Base-by-base conservation (phyloP, 2,329 filamentous ascomycete genomes). In the Thermothelomyces thermophilus region DNA sequence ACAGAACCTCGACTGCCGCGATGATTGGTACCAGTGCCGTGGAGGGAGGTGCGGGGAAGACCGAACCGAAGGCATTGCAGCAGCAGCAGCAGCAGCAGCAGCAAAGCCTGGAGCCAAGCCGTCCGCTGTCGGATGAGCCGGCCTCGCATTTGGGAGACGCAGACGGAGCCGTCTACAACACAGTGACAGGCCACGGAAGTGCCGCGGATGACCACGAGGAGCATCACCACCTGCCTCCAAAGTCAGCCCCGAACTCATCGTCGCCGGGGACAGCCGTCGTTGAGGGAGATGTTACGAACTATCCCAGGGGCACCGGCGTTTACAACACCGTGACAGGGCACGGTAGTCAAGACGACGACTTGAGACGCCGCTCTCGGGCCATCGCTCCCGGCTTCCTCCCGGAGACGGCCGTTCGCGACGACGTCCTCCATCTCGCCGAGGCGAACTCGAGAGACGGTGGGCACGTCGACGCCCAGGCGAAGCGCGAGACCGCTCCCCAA, bases 101-200 rank as follows among this genome's bases (percentile, higher is more conserved):
- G n/a, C n/a, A n/a, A n/a, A n/a, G n/a, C n/a, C n/a, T n/a, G n/a
- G n/a, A n/a, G n/a, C n/a, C n/a, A n/a, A 26, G 28, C 34, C 17
- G 34, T n/a, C n/a, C n/a, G n/a, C n/a, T 33, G 14, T n/a, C 31
- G 13, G 11, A 33, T 33, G 17, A 35, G 2, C 16, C 47, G 2
- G 19, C 58, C 2, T 54, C 57, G 5, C 59, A 60, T 51, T 59
- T 58, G 58, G 58, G 59, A 24, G 37, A 42, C n/a, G 13, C 44
- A 5, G 34, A 44, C 8, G 55, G 51, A 31, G 57, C 56, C 10
- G 37, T 60, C 8, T 56, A 60, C 52, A 62, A 60, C 31, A 52
- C 54, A 16, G 56, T 59, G 14, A 41, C 31, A 1, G 57, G 57
- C 3, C 52, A 58, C 17, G 46, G 54, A 9, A 46, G 48, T n/a